These are phyloP conservation scores for Pichia sp. DNA, from an alignment of 1,139 yeast species.

Conservation along the genomic window DNA sequence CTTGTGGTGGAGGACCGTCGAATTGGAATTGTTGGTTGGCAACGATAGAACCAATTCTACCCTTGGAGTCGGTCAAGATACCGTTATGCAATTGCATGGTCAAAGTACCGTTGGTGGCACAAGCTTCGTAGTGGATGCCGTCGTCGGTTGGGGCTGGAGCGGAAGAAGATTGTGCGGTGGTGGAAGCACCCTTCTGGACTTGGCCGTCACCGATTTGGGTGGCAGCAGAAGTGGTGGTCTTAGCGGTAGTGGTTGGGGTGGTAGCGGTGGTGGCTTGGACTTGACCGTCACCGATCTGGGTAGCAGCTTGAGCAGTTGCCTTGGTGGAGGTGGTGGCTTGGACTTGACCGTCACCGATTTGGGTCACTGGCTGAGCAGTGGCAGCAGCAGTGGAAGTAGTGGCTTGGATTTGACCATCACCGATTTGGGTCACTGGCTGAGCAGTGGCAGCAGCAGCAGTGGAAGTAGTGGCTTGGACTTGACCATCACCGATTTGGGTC, in stretches of 20 bases:
- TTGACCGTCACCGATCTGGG: slow-evolving; percentile 47
- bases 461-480: slow-evolving; percentile 37
- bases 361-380: slow-evolving; percentile 30
- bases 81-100: slow-evolving; percentile 50
- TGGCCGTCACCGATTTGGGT: slow-evolving; percentile 37
- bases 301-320: slow-evolving; percentile 18
- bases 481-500: slow-evolving; percentile 40
- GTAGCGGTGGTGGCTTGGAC: slow-evolving; percentile 32
- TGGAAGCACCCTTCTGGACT: slow-evolving; percentile 42
- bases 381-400: slow-evolving; percentile 28
- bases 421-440: slow-evolving; percentile 36
- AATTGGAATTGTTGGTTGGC: slow-evolving; percentile 86
- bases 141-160: slow-evolving; percentile 31
- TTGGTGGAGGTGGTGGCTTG: slow-evolving; percentile 33
- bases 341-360: slow-evolving; percentile 40
- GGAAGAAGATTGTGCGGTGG: slow-evolving; percentile 22
- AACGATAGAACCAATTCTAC: slow-evolving; percentile 78
- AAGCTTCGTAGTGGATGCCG: slow-evolving; percentile 43
- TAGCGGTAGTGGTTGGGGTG: slow-evolving; percentile 30
- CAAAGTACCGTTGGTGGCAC: slow-evolving; percentile 49
- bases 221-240: slow-evolving; percentile 23
- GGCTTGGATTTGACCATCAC: slow-evolving; percentile 45
- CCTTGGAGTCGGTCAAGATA: slow-evolving; percentile 54
- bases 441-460: slow-evolving; percentile 23
- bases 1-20: slow-evolving; percentile 90